A percentile compares a stretch with the other conserved stretches of the same genome.
phyloP scores from a whole-genome alignment of 805 yeast species.

The Suhomyces faveliae region DNA sequence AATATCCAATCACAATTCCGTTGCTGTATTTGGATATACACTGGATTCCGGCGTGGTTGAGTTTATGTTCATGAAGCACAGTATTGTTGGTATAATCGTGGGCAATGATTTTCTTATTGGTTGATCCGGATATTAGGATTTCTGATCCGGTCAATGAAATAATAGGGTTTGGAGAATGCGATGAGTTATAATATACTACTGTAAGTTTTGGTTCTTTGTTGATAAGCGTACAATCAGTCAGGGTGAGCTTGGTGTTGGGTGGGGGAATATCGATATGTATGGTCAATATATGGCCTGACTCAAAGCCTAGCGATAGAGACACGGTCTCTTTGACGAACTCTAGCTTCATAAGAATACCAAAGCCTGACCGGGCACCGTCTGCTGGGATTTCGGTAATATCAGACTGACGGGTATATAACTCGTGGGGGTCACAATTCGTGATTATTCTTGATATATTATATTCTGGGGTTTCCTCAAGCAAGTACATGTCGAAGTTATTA shows the following conservation, averaged over 20 bases:
- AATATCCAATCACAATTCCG: constrained; percentile 35
- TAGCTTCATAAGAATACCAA: constrained; percentile 70
- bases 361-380: constrained; percentile 30
- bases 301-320: constrained; percentile 59
- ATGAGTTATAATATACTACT: constrained; percentile 21
- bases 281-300: constrained; percentile 58
- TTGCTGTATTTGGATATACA: constrained; percentile 11
- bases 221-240: constrained; percentile 15
- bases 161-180: constrained; percentile 57
- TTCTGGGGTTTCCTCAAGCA: constrained; percentile 9
- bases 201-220: constrained; percentile 24
- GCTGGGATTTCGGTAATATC: not conserved
- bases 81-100: constrained; percentile 16
- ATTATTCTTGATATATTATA: constrained; percentile 7
- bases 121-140: constrained; percentile 45
- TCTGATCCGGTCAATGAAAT: constrained; percentile 38
- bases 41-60: constrained; percentile 16
- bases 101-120: constrained; percentile 40
- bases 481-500: constrained; percentile 61
- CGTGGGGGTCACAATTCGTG: constrained; percentile 23
- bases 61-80: not conserved
- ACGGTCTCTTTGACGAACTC: constrained; percentile 30
- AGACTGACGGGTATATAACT: constrained; percentile 24
- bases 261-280: constrained; percentile 16
- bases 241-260: not conserved